These are phyloP conservation scores for Trichophyton equinum DNA, from an alignment of 2,329 filamentous ascomycete genomes.

Conservation along the genomic window DNA sequence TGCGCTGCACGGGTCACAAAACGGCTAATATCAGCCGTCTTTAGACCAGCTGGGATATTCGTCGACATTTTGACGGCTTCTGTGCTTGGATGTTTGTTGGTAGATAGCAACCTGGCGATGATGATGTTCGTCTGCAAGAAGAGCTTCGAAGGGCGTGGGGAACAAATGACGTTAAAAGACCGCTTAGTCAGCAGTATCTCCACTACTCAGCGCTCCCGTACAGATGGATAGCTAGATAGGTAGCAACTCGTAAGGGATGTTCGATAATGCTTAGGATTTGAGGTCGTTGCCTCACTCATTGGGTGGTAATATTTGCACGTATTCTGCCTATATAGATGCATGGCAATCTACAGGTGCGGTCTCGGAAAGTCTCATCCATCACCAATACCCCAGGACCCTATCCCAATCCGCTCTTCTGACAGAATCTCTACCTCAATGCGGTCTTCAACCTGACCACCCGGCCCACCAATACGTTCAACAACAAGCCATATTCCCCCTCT, in stretches of 20 bases:
- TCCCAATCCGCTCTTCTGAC: conserved; percentile 31
- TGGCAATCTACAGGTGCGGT: background rate
- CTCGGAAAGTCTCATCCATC: conserved; percentile 6
- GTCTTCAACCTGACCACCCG: conserved; percentile 38
- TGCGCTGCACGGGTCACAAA: conserved; percentile 76
- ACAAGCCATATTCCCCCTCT: conserved; percentile 62
- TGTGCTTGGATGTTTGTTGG: background rate
- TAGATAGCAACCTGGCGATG: conserved; percentile 4
- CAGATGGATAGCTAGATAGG: no score
- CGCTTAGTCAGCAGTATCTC: background rate
- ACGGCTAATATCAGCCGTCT: conserved; percentile 66
- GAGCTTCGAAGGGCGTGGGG: background rate
- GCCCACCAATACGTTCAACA: conserved; percentile 62
- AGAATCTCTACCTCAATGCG: conserved; percentile 33
- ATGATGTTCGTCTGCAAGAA: background rate
- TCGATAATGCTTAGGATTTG: no score
- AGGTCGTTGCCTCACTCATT: no score
- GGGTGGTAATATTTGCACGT: no score
- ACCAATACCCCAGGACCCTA: conserved; percentile 31
- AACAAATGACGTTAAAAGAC: background rate
- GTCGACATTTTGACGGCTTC: conserved; percentile 51
- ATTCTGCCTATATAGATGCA: background rate
- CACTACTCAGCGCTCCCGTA: no score
- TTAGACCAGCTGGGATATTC: conserved; percentile 58
- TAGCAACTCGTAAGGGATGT: no score